These are phyloP conservation scores for Trapa incisa DNA, from an alignment of 345 rosid genomes.

Conservation along the genomic window DNA sequence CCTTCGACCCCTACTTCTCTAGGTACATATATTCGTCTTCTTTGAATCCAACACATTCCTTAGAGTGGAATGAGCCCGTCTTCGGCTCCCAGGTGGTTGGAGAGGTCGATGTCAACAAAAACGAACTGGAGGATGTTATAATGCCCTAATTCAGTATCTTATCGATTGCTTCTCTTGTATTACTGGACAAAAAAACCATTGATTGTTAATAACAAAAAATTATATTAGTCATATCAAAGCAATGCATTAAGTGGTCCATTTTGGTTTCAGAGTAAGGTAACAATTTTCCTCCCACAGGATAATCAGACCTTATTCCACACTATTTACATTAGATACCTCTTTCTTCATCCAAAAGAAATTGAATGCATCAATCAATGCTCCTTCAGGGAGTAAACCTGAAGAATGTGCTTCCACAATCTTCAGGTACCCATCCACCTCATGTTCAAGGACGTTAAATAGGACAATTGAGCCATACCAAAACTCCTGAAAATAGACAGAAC, in stretches of 20 bases:
- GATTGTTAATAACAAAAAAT: too few relatives aligned
- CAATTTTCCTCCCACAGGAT: too few relatives aligned
- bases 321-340: too few relatives aligned
- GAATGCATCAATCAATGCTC: background rate
- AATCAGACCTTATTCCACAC: too few relatives aligned
- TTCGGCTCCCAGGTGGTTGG: slow-evolving; percentile 10
- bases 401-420: slow-evolving; percentile 80
- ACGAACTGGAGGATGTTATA: too few relatives aligned
- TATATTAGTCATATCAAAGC: too few relatives aligned
- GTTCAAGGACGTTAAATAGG: slow-evolving; percentile 64
- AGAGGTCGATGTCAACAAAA: background rate
- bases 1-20: background rate
- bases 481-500: too few relatives aligned
- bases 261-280: too few relatives aligned
- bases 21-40: background rate
- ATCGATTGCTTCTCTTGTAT: too few relatives aligned
- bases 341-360: background rate
- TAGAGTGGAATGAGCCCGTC: slow-evolving; percentile 31
- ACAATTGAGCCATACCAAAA: slow-evolving; percentile 93
- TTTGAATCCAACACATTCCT: slow-evolving; percentile 6
- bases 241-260: too few relatives aligned
- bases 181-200: too few relatives aligned
- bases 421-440: slow-evolving; percentile 71
- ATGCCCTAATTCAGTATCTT: too few relatives aligned
- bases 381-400: slow-evolving; percentile 79